phyloP scores from a whole-genome alignment of 2,329 filamentous ascomycete genomes.

The Ascochyta lentis region DNA sequence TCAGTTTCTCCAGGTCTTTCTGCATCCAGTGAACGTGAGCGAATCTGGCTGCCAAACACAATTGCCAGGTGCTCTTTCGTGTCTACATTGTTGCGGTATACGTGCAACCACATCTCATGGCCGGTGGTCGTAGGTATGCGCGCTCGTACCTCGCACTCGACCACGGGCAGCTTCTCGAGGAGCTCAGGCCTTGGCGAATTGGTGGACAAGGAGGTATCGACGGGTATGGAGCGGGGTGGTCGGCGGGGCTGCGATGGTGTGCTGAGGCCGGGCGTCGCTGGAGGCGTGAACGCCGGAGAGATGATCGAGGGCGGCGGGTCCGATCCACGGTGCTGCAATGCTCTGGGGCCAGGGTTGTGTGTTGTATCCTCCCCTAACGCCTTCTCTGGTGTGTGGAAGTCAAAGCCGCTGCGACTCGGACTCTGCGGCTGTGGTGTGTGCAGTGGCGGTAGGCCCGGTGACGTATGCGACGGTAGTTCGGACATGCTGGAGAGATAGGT shows the following conservation, averaged over 20 bases:
- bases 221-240: constrained; percentile 51
- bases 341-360: background rate
- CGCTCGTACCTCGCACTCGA: constrained; percentile 93
- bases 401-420: constrained; percentile 50
- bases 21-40: constrained; percentile 73
- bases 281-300: constrained; percentile 55
- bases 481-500: constrained; percentile 51
- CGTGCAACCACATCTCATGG: constrained; percentile 94
- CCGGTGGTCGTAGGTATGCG: constrained; percentile 91
- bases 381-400: constrained; percentile 29
- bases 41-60: constrained; percentile 88
- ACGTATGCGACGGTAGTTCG: constrained; percentile 62
- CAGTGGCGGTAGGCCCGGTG: constrained; percentile 59
- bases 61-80: constrained; percentile 97
- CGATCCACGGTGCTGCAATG: constrained; percentile 5
- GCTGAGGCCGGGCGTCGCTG: constrained; percentile 43
- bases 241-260: constrained; percentile 43
- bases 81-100: constrained; percentile 92
- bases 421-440: constrained; percentile 60
- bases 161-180: constrained; percentile 76
- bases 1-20: constrained; percentile 79
- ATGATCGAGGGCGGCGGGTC: constrained; percentile 52
- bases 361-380: constrained; percentile 12
- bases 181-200: constrained; percentile 69
- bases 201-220: constrained; percentile 46